phyloP scores from a whole-genome alignment of 441 rosid genomes.

The Adansonia madagascariensis region DNA sequence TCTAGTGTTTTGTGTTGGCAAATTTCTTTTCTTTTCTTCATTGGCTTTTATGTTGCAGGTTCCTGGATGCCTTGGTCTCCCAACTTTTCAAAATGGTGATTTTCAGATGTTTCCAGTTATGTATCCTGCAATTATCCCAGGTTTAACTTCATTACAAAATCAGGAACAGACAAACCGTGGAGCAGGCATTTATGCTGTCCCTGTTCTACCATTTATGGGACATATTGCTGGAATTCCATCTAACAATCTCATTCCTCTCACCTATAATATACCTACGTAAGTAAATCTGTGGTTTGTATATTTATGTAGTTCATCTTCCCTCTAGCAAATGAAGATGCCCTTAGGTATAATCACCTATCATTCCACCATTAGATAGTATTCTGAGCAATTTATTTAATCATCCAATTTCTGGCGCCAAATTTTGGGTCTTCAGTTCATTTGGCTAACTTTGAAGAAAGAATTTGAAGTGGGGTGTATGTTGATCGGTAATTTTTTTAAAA shows the following conservation, averaged over 20 bases:
- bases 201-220: conserved; percentile 63
- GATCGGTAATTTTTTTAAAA: not conserved
- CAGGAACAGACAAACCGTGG: conserved; percentile 69
- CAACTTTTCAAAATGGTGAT: conserved; percentile 49
- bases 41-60: conserved; percentile 40
- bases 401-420: not conserved
- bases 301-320: not conserved
- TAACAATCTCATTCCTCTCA: conserved; percentile 82
- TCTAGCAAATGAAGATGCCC: not conserved
- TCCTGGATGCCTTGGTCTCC: conserved; percentile 49
- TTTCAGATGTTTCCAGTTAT: conserved; percentile 62
- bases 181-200: conserved; percentile 87
- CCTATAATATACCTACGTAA: conserved; percentile 84
- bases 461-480: not conserved
- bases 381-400: not conserved
- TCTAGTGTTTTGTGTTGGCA: not conserved
- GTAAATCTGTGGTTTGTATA: conserved; percentile 30
- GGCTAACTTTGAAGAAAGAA: not conserved
- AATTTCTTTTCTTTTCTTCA: not conserved
- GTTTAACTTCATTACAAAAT: conserved; percentile 43
- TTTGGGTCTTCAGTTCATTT: conserved; percentile 14
- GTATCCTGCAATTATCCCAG: conserved; percentile 60
- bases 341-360: not conserved
- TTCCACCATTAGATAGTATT: too few relatives aligned
- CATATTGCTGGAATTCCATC: conserved; percentile 65